Conservation (phyloP, 768 basidiomycete species). For the Macrolepiota albuminosa region DNA sequence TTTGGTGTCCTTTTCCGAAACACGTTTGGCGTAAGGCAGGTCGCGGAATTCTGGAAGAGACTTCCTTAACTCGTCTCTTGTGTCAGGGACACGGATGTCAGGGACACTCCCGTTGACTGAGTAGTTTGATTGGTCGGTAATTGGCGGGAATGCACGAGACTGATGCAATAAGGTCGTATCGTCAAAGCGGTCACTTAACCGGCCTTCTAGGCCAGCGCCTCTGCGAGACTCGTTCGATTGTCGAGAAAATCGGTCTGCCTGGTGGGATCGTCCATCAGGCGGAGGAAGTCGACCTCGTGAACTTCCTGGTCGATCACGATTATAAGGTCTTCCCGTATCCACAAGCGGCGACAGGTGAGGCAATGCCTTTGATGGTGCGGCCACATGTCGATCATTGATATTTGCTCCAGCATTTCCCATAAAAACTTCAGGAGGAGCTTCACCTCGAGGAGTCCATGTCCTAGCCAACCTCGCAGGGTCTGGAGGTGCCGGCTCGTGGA, state of each 20-base stretch:
- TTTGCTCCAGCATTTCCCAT: constrained; percentile 2
- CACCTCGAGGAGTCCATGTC: constrained; percentile 19
- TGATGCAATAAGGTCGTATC: constrained; percentile 6
- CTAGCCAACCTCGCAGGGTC: constrained; percentile 10
- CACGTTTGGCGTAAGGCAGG: not conserved
- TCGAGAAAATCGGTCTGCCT: constrained; percentile 3
- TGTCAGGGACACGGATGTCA: not conserved
- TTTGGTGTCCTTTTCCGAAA: not conserved
- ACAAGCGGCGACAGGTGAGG: constrained; percentile 19
- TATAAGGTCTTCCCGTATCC: constrained; percentile 10
- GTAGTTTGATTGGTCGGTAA: constrained; percentile 12
- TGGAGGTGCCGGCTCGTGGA: constrained; percentile 1
- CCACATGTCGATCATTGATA: constrained; percentile 14
- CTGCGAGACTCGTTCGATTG: constrained; percentile 8
- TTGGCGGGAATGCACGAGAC: constrained; percentile 14
- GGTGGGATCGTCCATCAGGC: not conserved
- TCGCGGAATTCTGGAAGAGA: not conserved
- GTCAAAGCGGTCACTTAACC: constrained; percentile 20
- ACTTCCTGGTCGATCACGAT: constrained; percentile 10
- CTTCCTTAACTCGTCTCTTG: not conserved
- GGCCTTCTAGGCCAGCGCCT: constrained; percentile 16
- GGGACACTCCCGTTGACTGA: not conserved
- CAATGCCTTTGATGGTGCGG: constrained; percentile 24
- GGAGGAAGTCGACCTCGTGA: constrained; percentile 8
- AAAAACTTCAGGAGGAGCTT: constrained; percentile 13